A percentile compares a stretch with the other conserved stretches of the same genome.
These are phyloP conservation scores for Balamuthia mandrillaris DNA, from an alignment of 208 protist species.

Conservation along the genomic window DNA sequence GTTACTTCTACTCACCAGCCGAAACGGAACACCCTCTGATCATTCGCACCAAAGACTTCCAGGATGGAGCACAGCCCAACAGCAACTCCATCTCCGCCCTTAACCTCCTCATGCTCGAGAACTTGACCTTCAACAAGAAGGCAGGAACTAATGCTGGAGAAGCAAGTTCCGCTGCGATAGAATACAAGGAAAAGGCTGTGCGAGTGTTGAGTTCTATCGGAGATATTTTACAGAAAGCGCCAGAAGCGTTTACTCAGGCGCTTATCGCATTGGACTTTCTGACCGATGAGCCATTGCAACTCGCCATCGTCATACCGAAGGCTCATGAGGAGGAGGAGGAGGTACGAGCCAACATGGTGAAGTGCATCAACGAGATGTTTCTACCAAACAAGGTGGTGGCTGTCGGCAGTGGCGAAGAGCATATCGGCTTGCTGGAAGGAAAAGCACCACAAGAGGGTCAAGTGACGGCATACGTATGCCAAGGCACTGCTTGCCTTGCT, in stretches of 20 bases:
- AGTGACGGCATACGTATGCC: background rate
- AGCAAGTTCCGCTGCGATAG: background rate
- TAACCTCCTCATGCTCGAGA: constrained; percentile 1
- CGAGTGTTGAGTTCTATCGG: no score
- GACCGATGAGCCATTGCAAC: background rate
- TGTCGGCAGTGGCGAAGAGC: background rate
- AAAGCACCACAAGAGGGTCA: background rate
- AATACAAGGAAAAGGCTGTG: no score
- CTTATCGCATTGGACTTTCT: constrained; percentile 10
- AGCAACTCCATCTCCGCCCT: background rate
- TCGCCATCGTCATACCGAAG: background rate
- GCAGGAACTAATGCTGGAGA: no score
- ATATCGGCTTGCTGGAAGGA: constrained; percentile 11
- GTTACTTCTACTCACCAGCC: constrained; percentile 12
- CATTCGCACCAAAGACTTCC: constrained; percentile 30
- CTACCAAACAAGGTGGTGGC: constrained; percentile 13
- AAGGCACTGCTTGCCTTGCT: no score
- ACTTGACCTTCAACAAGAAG: background rate
- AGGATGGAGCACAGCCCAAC: constrained; percentile 24
- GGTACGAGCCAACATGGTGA: no score
- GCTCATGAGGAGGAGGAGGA: background rate
- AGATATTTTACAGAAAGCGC: no score
- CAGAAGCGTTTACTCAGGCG: constrained; percentile 19
- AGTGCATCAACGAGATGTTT: no score
- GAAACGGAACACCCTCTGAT: background rate